Evolutionary conservation across 805 yeast genomes (phyloP).

Genomic region (Candida chilensis): DNA sequence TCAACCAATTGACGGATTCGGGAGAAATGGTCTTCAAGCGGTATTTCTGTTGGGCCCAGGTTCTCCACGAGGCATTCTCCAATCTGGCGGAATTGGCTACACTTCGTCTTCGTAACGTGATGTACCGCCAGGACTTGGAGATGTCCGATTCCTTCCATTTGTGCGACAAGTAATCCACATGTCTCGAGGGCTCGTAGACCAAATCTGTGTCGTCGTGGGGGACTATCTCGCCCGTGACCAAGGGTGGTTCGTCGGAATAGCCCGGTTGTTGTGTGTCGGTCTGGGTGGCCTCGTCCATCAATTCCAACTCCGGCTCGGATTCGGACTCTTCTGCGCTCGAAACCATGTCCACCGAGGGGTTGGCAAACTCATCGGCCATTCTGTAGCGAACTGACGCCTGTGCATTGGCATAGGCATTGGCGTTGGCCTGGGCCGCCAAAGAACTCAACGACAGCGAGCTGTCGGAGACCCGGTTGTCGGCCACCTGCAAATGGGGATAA

Average conservation of each 20-base stretch:
- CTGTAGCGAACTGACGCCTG: too few relatives aligned
- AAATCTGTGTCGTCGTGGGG: constrained; percentile 86
- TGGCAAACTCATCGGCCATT: too few relatives aligned
- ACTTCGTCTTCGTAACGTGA: constrained; percentile 72
- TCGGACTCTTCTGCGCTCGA: neutral
- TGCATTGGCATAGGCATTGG: too few relatives aligned
- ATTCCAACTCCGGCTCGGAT: neutral
- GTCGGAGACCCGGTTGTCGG: neutral
- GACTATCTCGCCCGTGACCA: constrained; percentile 19
- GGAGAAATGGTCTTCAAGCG: constrained; percentile 76
- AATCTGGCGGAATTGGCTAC: constrained; percentile 58
- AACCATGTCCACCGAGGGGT: neutral
- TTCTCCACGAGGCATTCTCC: constrained; percentile 88
- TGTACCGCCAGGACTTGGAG: constrained; percentile 92
- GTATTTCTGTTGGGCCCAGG: constrained; percentile 81
- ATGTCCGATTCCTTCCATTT: constrained; percentile 94
- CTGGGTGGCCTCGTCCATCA: neutral
- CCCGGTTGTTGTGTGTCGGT: too few relatives aligned
- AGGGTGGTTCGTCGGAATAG: too few relatives aligned
- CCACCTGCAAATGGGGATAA: constrained; percentile 7
- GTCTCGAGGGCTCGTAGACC: constrained; percentile 72
- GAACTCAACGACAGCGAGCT: too few relatives aligned
- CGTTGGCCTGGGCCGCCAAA: too few relatives aligned
- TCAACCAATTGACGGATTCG: constrained; percentile 89
- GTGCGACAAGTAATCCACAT: constrained; percentile 92